Evolutionary conservation across 352 stramenopile species (phyloP).

Genomic region (Globisporangium rhizosaccharum): DNA sequence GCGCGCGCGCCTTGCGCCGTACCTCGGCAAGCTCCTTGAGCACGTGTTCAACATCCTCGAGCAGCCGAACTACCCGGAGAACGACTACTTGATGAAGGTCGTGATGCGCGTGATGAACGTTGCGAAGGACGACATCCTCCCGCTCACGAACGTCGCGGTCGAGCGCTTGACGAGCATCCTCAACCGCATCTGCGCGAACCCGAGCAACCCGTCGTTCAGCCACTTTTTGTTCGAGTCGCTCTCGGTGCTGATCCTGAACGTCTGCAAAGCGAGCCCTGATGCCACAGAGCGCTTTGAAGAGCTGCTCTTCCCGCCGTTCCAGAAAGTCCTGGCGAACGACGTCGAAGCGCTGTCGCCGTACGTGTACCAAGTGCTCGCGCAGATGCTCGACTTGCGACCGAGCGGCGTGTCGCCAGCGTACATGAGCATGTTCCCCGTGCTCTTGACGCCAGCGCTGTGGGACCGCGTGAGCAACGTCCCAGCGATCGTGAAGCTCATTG

Average conservation of each 20-base stretch:
- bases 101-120: constrained; percentile 95
- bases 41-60: constrained; percentile 96
- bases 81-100: constrained; percentile 99
- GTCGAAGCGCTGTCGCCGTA: constrained; percentile 94
- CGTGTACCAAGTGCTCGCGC: constrained; percentile 98
- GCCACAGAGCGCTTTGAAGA: constrained; percentile 90
- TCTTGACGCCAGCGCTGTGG: constrained; percentile 94
- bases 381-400: constrained; percentile 95
- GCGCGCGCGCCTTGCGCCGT: constrained; percentile 86
- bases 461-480: constrained; percentile 96
- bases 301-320: constrained; percentile 96
- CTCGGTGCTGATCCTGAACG: constrained; percentile 92
- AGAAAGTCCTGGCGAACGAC: constrained; percentile 96
- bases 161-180: constrained; percentile 92
- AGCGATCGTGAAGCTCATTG: constrained; percentile 95
- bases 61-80: constrained; percentile 91
- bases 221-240: constrained; percentile 99
- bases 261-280: constrained; percentile 82
- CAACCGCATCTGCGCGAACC: constrained; percentile 95
- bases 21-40: constrained; percentile 91
- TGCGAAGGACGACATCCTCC: constrained; percentile 90
- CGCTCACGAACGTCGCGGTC: constrained; percentile 92
- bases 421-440: constrained; percentile 91
- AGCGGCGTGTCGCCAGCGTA: constrained; percentile 90
- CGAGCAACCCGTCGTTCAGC: constrained; percentile 98